Evolutionary conservation across 1,284 basidiomycete genomes (phyloP).

Genomic region (Ganoderma lucidum): DNA sequence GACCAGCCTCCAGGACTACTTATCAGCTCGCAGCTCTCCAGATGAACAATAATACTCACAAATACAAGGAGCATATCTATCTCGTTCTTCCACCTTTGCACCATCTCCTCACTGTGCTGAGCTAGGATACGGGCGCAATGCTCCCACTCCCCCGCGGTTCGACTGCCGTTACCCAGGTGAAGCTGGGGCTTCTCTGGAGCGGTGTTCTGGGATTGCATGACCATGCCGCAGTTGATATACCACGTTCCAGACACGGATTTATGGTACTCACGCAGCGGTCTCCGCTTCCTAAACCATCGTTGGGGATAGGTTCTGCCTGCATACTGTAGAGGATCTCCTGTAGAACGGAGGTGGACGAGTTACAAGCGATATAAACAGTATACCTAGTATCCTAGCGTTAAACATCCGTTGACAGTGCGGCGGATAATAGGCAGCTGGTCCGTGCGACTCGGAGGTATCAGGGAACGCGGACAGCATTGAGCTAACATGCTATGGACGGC

Average conservation of each 20-base stretch:
- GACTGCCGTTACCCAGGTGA: not conserved
- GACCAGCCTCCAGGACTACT: slow-evolving; percentile 1
- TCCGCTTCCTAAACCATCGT: not conserved
- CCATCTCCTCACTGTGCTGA: not conserved
- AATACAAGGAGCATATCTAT: slow-evolving; percentile 4
- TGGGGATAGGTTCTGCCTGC: not conserved
- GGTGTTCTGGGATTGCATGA: not conserved
- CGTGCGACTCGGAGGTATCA: not conserved
- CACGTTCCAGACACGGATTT: not conserved
- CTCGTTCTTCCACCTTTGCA: slow-evolving; percentile 1
- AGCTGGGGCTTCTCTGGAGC: not conserved
- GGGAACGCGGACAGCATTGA: not conserved
- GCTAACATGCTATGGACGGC: not conserved
- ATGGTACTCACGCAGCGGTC: not conserved
- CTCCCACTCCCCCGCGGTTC: not conserved
- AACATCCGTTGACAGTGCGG: not conserved
- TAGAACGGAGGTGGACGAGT: not conserved
- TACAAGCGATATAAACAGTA: not conserved
- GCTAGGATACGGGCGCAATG: not conserved
- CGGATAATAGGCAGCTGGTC: not conserved
- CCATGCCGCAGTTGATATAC: too few species aligned
- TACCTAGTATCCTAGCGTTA: not conserved
- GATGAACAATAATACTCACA: not conserved
- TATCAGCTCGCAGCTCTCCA: not conserved
- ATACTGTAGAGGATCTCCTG: not conserved